Evolutionary conservation across 192 early-diverging fungal genomes (phyloP).

Genomic region (Linnemannia hyalina): DNA sequence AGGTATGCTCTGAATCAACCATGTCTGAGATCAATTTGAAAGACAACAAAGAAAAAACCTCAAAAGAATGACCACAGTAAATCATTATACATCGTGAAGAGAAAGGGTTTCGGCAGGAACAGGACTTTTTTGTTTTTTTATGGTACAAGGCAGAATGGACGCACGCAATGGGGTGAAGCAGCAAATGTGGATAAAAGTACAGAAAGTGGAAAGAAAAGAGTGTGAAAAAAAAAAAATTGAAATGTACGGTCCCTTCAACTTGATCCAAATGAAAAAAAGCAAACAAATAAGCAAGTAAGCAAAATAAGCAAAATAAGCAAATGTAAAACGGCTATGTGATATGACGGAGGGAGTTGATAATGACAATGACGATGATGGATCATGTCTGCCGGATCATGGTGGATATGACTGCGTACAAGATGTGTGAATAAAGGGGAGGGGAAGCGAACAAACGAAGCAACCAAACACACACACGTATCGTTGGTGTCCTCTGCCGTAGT

Average conservation of each 20-base stretch:
- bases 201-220: not conserved
- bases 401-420: not conserved
- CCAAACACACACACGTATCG: not conserved
- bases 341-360: not conserved
- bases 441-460: not conserved
- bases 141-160: not conserved
- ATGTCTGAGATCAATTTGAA: not conserved
- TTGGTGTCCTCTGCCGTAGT: not conserved
- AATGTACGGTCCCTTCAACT: not conserved
- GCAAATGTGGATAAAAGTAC: not conserved
- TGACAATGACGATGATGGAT: not conserved
- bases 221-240: not conserved
- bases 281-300: too few relatives aligned
- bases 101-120: not conserved
- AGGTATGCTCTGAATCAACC: not conserved
- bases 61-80: not conserved
- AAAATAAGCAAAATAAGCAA: not conserved
- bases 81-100: not conserved
- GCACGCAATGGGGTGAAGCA: not conserved
- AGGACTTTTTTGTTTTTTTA: constrained; percentile 5
- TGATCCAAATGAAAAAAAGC: not conserved
- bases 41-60: not conserved
- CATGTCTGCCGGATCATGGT: not conserved
- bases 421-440: not conserved
- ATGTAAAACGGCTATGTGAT: not conserved